These are phyloP conservation scores for Boletus sp. DNA, from an alignment of 768 basidiomycete genomes.

Conservation along the genomic window DNA sequence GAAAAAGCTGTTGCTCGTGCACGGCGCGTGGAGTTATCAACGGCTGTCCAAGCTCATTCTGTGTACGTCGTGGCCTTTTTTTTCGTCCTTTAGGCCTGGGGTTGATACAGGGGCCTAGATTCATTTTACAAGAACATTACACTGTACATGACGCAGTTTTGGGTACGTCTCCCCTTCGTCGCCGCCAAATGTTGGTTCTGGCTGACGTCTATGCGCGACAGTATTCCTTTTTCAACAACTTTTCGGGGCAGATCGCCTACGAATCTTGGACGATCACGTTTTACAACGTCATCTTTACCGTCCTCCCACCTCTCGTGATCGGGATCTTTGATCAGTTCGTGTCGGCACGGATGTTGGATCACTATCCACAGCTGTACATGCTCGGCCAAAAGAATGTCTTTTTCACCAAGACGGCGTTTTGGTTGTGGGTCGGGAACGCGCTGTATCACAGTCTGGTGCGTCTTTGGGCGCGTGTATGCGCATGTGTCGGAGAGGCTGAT, in stretches of 20 bases:
- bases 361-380: conserved; percentile 94
- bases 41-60: conserved; percentile 93
- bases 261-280: conserved; percentile 98
- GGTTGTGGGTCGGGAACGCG: conserved; percentile 89
- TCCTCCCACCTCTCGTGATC: conserved; percentile 94
- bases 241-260: conserved; percentile 97
- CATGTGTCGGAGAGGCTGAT: not conserved
- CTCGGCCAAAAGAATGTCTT: conserved; percentile 94
- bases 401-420: conserved; percentile 88
- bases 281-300: conserved; percentile 95
- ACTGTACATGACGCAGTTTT: conserved; percentile 98
- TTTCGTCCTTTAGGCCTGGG: conserved; percentile 3
- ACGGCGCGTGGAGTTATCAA: conserved; percentile 98
- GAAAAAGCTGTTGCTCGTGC: conserved; percentile 92
- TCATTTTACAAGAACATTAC: conserved; percentile 99
- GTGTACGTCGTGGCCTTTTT: conserved; percentile 53
- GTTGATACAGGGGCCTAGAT: conserved; percentile 45
- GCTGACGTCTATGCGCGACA: conserved; percentile 31
- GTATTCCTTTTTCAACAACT: conserved; percentile 99
- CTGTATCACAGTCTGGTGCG: conserved; percentile 86
- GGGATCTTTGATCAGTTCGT: conserved; percentile 99
- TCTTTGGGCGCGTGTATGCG: not conserved
- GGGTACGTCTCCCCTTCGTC: conserved; percentile 53
- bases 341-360: conserved; percentile 91
- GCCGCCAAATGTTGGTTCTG: not conserved